Percentiles rank a stretch among this genome's conserved stretches.
Conservation (phyloP, 2,329 filamentous ascomycete species). For the Colletotrichum tabaci region DNA sequence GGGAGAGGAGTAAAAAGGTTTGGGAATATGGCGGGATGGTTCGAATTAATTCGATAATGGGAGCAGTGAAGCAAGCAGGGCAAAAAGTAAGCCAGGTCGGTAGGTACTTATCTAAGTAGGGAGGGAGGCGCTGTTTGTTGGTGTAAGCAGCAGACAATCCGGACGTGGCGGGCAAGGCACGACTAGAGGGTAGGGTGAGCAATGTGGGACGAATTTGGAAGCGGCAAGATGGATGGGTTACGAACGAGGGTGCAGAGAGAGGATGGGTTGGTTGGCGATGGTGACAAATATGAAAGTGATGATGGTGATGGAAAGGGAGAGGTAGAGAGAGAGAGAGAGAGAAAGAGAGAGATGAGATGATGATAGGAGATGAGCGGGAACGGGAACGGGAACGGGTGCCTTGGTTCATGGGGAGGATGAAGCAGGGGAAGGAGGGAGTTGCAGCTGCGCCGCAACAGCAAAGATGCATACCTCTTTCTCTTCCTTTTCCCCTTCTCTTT, state of each 20-base stretch:
- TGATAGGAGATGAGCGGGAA: background rate
- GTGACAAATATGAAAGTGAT: background rate
- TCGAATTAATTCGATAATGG: background rate
- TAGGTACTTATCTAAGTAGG: too few relatives aligned
- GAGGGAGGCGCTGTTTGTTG: background rate
- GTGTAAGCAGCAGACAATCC: background rate
- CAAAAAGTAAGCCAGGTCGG: background rate
- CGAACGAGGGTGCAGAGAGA: background rate
- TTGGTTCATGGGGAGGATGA: background rate
- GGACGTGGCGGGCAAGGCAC: background rate
- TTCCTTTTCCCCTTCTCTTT: background rate
- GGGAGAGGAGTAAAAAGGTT: background rate
- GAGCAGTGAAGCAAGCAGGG: slow-evolving; percentile 1
- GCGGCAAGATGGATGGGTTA: slow-evolving; percentile 9
- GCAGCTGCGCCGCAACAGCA: background rate
- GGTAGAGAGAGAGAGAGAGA: background rate
- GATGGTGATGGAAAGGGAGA: background rate
- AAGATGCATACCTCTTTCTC: background rate
- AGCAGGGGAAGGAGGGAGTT: slow-evolving; percentile 2
- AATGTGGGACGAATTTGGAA: background rate
- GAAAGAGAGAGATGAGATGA: background rate
- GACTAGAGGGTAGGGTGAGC: background rate
- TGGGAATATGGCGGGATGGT: too few relatives aligned
- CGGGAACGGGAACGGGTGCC: background rate
- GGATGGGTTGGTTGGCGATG: background rate